Evolutionary conservation across 805 yeast genomes (phyloP).

Genomic region (Huiozyma sinensis): DNA sequence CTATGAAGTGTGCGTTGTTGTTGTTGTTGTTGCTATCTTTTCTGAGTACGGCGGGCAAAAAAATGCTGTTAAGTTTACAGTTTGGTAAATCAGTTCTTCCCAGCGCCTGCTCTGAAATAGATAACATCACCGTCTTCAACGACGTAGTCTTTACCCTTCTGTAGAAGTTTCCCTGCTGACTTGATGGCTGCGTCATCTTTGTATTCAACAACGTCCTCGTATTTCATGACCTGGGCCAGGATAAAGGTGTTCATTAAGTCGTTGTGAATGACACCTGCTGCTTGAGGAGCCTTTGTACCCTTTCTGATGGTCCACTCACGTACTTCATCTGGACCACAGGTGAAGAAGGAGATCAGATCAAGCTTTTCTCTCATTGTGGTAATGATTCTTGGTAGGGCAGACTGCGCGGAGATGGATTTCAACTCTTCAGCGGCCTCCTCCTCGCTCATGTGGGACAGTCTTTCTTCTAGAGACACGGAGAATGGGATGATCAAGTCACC

Average conservation of each 20-base stretch:
- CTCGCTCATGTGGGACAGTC: slow-evolving; percentile 76
- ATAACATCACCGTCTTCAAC: slow-evolving; percentile 93
- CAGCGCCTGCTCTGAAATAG: slow-evolving; percentile 90
- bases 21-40: too few species aligned
- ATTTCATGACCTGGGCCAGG: slow-evolving; percentile 86
- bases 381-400: slow-evolving; percentile 81
- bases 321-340: slow-evolving; percentile 92
- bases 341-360: slow-evolving; percentile 85
- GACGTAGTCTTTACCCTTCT: slow-evolving; percentile 89
- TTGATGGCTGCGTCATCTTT: slow-evolving; percentile 76
- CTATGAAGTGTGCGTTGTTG: too few species aligned
- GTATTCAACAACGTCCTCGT: slow-evolving; percentile 61
- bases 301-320: slow-evolving; percentile 96
- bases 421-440: slow-evolving; percentile 71
- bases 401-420: slow-evolving; percentile 57
- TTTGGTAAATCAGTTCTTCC: slow-evolving; percentile 43
- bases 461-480: slow-evolving; percentile 86
- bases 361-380: slow-evolving; percentile 78
- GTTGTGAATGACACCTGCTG: slow-evolving; percentile 96
- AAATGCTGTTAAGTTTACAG: not conserved
- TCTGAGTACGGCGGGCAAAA: too few species aligned
- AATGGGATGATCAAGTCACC: slow-evolving; percentile 89
- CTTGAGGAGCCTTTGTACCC: slow-evolving; percentile 94
- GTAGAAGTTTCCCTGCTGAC: slow-evolving; percentile 79
- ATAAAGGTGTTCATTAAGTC: slow-evolving; percentile 93